Base-by-base conservation (phyloP, 2,329 filamentous ascomycete genomes). In the Aspergillus latus region DNA sequence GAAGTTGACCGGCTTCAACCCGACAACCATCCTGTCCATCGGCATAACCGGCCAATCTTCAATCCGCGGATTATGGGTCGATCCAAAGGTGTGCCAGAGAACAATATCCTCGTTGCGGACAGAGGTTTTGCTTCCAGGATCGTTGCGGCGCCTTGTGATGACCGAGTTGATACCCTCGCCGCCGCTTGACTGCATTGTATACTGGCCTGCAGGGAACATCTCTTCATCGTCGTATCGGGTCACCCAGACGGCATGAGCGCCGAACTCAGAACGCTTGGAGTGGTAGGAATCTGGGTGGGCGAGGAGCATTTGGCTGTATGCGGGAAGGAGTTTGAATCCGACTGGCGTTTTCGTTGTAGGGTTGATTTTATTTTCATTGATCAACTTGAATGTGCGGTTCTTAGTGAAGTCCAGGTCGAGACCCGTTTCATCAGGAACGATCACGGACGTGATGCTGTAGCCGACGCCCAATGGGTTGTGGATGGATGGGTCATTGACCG, bases 341-440 rank as follows among this genome's bases (percentile, higher is more conserved):
- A 84, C 78, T 0, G 80, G 74, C 1, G 76, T 76, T 5, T 74
- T 74, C 28, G 82, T 84, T 54, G 84, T 66, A 0, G 78, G 72
- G 66, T 85, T 86, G 15, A 65, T 68, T 4, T 76, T 66, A 2
- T 70, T 62, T 7, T 80, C 74, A 61, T 84, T 85, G 64, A 83
- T 73, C 49, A 85, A 82, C 62, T 84, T 84, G 77, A 84, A 85
- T 4, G 72, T 74, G 29, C 82, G 77, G 63, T 79, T 64, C 26
- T 56, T 65, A 9, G 55, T 60, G 21, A 72, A 65, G 51, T 72
- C 67, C 1, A 67, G 59, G 62, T 83, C 75, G 5, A 82, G 70
- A 4, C 21, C 21, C 21, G 71, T 69, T 49, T 80, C 77, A 11
- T 70, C 66, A 0, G 72, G 67, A 48, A 83, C 63, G 8, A 76